Evolutionary conservation across 352 stramenopile genomes (phyloP), one percentile per base, ranked within the genome.

Genomic region (Phytopythium delawarense): DNA sequence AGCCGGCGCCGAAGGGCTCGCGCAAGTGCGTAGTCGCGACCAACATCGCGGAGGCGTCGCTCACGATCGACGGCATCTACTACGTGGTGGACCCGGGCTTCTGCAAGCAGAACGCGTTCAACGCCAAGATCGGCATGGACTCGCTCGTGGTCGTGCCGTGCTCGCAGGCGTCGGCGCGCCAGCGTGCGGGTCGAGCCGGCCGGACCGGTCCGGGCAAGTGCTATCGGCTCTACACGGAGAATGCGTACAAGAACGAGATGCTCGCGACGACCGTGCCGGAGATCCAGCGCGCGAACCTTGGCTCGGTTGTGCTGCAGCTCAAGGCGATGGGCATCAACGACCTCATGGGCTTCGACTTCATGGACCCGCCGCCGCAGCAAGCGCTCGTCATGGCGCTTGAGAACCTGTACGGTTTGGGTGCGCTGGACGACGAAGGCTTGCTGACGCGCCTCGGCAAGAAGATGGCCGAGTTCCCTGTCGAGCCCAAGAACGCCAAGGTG

Each of bases 301-400:
- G 94, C 7, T 98, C 98, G 44, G 96, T 99, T 37, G 97, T 99
- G 40, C 78, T 99, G 52, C 96, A 99, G 73, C 76, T 99, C 8
- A 99, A 99, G 76, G 97, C 97, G 1, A 99, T 99, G 98, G 97
- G 97, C 42, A 99, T 99, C 68, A 99, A 99, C 65, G 97, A 99
- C 71, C 76, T 99, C 18, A 81, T 99, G 57, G 81, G 84, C 25
- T 99, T 99, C 75, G 97, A 99, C 74, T 99, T 99, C 62, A 99
- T 99, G 95, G 97, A 99, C 70, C 97, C 97, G 23, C 98, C 98
- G 6, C 94, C 98, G 21, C 83, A 98, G 45, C 92, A 98, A 61
- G 98, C 97, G 34, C 76, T 99, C 20, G 89, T 99, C 4, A 96
- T 93, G 59, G 97, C 97, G 8, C 94, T 99, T 50, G 96, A 99